Conservation (phyloP, 164 flowering plant species). For the Magnolia sinica region DNA sequence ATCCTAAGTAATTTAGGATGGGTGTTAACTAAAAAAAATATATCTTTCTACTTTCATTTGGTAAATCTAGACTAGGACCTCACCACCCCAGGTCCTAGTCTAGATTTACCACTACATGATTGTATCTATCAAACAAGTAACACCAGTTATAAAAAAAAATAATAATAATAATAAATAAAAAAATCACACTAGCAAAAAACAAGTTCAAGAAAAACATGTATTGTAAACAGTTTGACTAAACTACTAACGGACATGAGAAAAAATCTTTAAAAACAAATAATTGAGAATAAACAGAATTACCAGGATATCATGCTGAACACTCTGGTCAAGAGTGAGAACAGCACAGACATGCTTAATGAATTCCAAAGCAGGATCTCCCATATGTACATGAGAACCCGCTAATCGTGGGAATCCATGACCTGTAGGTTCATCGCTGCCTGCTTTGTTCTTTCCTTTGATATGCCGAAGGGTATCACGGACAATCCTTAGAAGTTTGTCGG, state of each 20-base stretch:
- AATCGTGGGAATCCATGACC: slow-evolving; percentile 28
- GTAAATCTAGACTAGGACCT: background rate
- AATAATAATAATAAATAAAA: too few species aligned
- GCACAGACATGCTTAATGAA: slow-evolving; percentile 90
- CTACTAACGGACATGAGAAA: background rate
- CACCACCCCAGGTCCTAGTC: background rate
- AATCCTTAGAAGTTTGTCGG: slow-evolving; percentile 62
- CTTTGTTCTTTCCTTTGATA: slow-evolving; percentile 38
- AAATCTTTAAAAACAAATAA: background rate
- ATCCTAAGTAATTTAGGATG: background rate
- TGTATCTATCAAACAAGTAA: background rate
- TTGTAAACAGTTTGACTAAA: background rate
- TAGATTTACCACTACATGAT: background rate
- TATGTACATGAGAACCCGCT: slow-evolving; percentile 29
- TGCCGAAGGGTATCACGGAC: slow-evolving; percentile 56
- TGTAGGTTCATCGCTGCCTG: slow-evolving; percentile 25
- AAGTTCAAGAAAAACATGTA: background rate
- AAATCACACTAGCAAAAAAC: background rate
- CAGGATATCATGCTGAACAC: slow-evolving; percentile 86
- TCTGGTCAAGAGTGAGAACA: slow-evolving; percentile 84
- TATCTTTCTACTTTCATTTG: too few species aligned
- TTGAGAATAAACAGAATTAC: slow-evolving; percentile 33
- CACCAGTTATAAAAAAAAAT: background rate
- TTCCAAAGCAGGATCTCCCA: slow-evolving; percentile 79
- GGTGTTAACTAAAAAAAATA: background rate